These are phyloP conservation scores for Mariannaea sp. DNA, from an alignment of 2,329 filamentous ascomycete genomes.

Conservation along the genomic window DNA sequence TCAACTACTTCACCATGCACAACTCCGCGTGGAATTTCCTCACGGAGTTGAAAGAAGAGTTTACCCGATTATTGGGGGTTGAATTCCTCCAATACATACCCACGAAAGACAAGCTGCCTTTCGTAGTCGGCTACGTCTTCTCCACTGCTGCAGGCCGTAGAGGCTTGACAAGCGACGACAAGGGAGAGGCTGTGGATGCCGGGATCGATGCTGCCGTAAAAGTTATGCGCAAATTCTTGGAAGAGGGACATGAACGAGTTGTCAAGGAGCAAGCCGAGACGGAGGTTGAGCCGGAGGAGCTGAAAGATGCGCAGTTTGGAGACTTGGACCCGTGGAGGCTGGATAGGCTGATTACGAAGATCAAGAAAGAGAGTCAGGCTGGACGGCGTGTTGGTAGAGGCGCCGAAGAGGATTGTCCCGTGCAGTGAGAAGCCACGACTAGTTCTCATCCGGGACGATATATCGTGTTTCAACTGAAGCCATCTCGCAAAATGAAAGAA, in stretches of 20 bases:
- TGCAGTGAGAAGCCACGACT: conserved; percentile 5
- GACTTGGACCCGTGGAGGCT: background rate
- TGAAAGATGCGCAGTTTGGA: background rate
- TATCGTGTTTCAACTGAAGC: too few species aligned
- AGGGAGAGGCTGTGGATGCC: background rate
- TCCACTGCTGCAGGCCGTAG: conserved; percentile 18
- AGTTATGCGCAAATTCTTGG: conserved; percentile 1
- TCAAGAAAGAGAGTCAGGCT: conserved; percentile 1
- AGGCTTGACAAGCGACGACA: background rate
- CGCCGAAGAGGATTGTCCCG: background rate
- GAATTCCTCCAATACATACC: conserved; percentile 10
- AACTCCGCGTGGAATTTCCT: conserved; percentile 10
- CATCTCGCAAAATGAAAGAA: too few species aligned
- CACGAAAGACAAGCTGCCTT: conserved; percentile 8
- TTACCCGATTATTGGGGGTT: background rate
- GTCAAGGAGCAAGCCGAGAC: conserved; percentile 4
- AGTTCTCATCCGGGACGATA: too few species aligned
- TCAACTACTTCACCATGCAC: conserved; percentile 26
- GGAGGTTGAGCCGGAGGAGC: background rate
- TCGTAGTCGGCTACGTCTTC: conserved; percentile 41
- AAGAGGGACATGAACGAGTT: background rate
- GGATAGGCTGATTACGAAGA: conserved; percentile 4
- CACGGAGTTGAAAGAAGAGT: conserved; percentile 4
- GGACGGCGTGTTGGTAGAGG: background rate
- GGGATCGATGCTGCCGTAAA: conserved; percentile 6